Conservation (phyloP, 2,329 filamentous ascomycete genomes). For the Epicoccum nigrum region DNA sequence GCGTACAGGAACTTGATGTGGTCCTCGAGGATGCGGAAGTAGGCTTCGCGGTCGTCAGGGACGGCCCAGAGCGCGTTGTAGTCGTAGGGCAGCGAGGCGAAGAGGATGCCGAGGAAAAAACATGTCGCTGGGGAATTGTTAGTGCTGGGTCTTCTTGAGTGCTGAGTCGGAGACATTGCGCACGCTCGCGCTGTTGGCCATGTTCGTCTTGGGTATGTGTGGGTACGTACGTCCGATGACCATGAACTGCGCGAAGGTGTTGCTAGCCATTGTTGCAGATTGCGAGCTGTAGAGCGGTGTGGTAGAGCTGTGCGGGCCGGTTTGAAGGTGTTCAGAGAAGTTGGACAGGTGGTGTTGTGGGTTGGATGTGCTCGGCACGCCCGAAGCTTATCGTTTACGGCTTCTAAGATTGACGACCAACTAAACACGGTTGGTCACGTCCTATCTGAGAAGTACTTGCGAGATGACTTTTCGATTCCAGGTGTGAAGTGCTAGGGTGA, state of each 20-base stretch:
- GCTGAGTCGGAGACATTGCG: background rate
- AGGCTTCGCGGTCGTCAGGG: constrained; percentile 66
- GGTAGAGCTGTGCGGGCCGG: constrained; percentile 15
- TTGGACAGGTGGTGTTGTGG: constrained; percentile 18
- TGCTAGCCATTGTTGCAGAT: constrained; percentile 37
- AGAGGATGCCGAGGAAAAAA: constrained; percentile 98
- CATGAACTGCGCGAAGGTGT: constrained; percentile 92
- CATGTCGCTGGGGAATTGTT: constrained; percentile 63
- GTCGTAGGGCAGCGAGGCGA: constrained; percentile 95
- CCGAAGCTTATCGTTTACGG: constrained; percentile 33
- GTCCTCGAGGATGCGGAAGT: constrained; percentile 84
- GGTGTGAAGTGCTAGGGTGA: too few relatives aligned
- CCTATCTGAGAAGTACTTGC: constrained; percentile 33
- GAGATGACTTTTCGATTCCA: constrained; percentile 12
- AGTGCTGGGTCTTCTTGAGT: background rate
- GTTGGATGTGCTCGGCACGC: constrained; percentile 23
- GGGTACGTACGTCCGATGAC: constrained; percentile 89
- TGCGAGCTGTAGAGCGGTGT: constrained; percentile 2
- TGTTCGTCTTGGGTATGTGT: constrained; percentile 50
- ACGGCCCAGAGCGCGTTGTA: constrained; percentile 85
- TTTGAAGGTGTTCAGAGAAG: constrained; percentile 5
- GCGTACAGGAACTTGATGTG: constrained; percentile 92
- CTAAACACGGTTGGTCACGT: constrained; percentile 18
- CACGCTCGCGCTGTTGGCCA: background rate
- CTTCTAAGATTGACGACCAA: constrained; percentile 9